Base-by-base conservation (phyloP, 75 land plant genomes). In the Selaginella tamariscina region DNA sequence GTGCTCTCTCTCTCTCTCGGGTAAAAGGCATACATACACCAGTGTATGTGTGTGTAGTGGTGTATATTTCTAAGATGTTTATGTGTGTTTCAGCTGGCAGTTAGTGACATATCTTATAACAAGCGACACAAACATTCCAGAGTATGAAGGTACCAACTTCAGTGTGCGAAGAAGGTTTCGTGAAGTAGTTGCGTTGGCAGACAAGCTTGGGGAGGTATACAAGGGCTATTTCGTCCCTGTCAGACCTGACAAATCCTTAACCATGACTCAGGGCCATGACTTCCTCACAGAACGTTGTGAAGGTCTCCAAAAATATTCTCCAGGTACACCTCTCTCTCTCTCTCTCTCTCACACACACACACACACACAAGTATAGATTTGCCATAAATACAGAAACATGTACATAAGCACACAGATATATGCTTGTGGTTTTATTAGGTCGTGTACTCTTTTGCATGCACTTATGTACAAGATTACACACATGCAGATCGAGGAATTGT, bases 221-320 rank as follows among this genome's bases (percentile, higher is more conserved):
- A 70, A 91, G 21, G 96, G 96, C 27, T 88, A 70, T 54, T 85
- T 91, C 56, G 74, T 91, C 8, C 96, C 96, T 30, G 66, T 84
- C 30, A 77, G 96, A 55, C 96, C 96, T 0, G 96, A 91, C 56
- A 91, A 91, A 77, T 83, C 67, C 63, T 80, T 91, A 27, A 92
- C 85, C 71, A 83, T 89, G 56, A 89, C 89, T 91, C 87, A 86
- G 70, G 79, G 78, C 78, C 74, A 80, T 64, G 94, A 91, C 49
- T 91, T 91, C 56, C 81, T 91, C 65, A 88, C 86, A 73, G 87
- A 86, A 69, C 84, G 97, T 39, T 70, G 89, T 44, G 56, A 49
- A 23, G 80, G 80, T 0, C 66, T 91, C 49, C 85, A 91, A 80
- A 83, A 78, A 74, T 91, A 91, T 57, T 39, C 15, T 15, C n/a